phyloP scores from a whole-genome alignment of 2,329 filamentous ascomycete genomes.

The Alternaria dauci region DNA sequence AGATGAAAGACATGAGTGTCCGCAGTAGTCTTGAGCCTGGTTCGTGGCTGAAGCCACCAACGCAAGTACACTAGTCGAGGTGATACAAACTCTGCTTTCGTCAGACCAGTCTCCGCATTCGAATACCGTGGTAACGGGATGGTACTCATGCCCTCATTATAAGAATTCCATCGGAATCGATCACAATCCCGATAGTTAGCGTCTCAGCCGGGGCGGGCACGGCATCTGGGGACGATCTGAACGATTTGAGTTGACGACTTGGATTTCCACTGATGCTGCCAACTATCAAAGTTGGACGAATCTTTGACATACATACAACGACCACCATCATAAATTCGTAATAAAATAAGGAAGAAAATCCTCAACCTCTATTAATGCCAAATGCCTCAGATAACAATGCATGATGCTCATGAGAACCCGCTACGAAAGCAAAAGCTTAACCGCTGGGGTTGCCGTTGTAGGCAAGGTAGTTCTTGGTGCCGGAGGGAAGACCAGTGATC shows the following conservation, averaged over 20 bases:
- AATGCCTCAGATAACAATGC: not conserved
- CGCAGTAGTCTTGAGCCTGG: not conserved
- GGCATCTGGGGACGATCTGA: not conserved
- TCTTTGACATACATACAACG: not conserved
- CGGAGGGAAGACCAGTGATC: constrained; percentile 54
- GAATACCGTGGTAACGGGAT: not conserved
- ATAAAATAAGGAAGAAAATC: constrained; percentile 10
- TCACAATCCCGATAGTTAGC: not conserved
- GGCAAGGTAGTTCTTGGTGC: constrained; percentile 63
- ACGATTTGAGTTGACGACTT: not conserved
- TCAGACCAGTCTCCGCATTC: not conserved
- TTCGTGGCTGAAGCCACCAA: not conserved
- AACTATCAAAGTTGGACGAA: not conserved
- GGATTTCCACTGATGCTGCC: constrained; percentile 8
- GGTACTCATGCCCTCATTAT: not conserved
- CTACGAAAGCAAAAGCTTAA: constrained; percentile 16
- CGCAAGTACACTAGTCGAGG: not conserved
- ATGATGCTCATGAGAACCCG: not conserved
- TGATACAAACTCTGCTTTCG: not conserved
- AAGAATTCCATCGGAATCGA: not conserved
- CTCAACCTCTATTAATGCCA: constrained; percentile 7
- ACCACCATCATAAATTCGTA: constrained; percentile 13
- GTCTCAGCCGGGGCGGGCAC: not conserved
- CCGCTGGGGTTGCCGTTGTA: constrained; percentile 60
- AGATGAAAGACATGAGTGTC: not conserved